Conservation (phyloP, 345 rosid genomes). For the Bruguiera gymnorhiza region DNA sequence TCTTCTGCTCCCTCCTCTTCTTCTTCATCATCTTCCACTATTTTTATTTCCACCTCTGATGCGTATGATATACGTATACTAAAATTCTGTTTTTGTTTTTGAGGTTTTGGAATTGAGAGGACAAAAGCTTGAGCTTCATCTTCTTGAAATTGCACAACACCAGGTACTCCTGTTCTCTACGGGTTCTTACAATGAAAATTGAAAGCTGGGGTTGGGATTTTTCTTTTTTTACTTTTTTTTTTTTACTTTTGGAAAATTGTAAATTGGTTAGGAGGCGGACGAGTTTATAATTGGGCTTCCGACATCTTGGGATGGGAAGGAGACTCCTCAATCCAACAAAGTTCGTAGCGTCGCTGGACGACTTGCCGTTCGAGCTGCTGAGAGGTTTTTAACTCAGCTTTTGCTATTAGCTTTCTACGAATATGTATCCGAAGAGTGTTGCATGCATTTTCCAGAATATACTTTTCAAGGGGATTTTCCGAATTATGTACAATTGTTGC, state of each 20-base stretch:
- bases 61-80: too few relatives aligned
- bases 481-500: neutral
- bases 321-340: conserved; percentile 78
- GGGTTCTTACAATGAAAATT: too few relatives aligned
- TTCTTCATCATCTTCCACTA: neutral
- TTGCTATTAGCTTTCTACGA: too few relatives aligned
- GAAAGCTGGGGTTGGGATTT: neutral
- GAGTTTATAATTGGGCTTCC: conserved; percentile 87
- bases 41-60: neutral
- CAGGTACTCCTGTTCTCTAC: conserved; percentile 36
- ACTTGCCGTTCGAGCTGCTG: conserved; percentile 69
- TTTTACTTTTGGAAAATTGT: neutral
- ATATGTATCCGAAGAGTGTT: too few relatives aligned
- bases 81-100: neutral
- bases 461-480: neutral
- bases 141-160: conserved; percentile 64
- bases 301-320: conserved; percentile 71
- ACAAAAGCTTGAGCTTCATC: conserved; percentile 64
- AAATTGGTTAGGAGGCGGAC: conserved; percentile 59
- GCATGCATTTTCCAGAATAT: neutral
- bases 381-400: conserved; percentile 40
- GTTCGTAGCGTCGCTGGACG: conserved; percentile 81
- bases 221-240: neutral
- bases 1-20: too few relatives aligned
- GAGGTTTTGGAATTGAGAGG: conserved; percentile 80